Conservation (phyloP, 2,329 filamentous ascomycete species). For the Aspergillus thermomutatus region DNA sequence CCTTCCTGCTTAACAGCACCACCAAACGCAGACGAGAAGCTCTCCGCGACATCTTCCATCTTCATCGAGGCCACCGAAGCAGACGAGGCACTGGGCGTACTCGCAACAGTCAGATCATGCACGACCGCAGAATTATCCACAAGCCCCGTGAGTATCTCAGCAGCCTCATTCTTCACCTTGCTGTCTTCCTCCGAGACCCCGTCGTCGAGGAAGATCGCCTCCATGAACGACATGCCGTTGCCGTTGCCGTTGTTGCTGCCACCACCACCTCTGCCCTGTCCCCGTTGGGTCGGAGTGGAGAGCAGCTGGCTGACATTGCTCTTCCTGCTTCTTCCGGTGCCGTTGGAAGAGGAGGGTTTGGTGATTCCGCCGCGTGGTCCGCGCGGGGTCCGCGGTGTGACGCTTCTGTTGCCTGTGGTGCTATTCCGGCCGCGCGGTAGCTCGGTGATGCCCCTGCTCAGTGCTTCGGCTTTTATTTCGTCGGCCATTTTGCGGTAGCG, state of each 20-base stretch:
- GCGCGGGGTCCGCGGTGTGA: conserved; percentile 15
- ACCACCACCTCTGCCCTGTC: background rate
- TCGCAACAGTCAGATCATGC: background rate
- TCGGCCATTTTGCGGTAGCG: conserved; percentile 42
- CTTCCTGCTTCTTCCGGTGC: background rate
- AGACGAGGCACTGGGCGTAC: background rate
- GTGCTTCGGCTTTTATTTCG: conserved; percentile 28
- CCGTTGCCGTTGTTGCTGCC: background rate
- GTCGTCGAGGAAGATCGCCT: conserved; percentile 16
- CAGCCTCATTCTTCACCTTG: conserved; percentile 5
- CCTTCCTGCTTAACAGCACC: background rate
- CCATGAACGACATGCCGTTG: conserved; percentile 1
- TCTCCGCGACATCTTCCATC: background rate
- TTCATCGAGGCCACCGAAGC: background rate
- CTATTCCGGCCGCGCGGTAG: conserved; percentile 10
- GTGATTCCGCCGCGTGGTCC: conserved; percentile 13
- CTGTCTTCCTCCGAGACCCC: conserved; percentile 1
- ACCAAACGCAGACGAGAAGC: background rate
- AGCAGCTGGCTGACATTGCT: background rate
- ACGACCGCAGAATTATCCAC: background rate
- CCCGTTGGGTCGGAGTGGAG: conserved; percentile 5
- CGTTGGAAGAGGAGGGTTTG: conserved; percentile 10
- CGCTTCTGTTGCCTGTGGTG: background rate
- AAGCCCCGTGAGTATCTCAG: background rate
- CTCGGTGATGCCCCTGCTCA: conserved; percentile 7